Percentiles rank a stretch among this genome's conserved stretches.
Conservation (phyloP, 2,329 filamentous ascomycete species). For the Phialophora expanda region DNA sequence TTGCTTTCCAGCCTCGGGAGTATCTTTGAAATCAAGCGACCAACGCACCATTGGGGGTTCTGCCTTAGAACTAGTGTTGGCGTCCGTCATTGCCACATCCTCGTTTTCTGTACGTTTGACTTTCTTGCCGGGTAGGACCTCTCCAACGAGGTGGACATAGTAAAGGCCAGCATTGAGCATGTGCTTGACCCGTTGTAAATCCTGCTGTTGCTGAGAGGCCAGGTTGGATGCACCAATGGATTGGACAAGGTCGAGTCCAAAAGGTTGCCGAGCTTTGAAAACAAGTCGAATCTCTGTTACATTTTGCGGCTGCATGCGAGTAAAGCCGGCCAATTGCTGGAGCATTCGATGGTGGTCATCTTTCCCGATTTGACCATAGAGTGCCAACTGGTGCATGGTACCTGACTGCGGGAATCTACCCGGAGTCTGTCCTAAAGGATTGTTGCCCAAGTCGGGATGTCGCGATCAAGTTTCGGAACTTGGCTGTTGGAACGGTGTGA, state of each 20-base stretch:
- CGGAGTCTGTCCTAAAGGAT: background rate
- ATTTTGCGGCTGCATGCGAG: constrained; percentile 64
- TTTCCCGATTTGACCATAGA: constrained; percentile 64
- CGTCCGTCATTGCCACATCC: constrained; percentile 26
- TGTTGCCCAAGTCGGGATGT: background rate
- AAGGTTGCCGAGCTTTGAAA: constrained; percentile 61
- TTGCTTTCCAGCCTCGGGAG: constrained; percentile 58
- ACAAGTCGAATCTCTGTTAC: constrained; percentile 62
- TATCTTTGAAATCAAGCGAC: constrained; percentile 56
- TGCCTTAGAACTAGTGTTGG: constrained; percentile 3
- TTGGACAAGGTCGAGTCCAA: constrained; percentile 47
- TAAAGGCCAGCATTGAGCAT: constrained; percentile 59
- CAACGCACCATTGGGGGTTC: constrained; percentile 40
- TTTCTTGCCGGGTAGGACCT: constrained; percentile 38
- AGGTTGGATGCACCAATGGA: constrained; percentile 51
- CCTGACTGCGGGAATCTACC: constrained; percentile 1
- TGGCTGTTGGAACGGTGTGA: background rate
- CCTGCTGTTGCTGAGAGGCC: constrained; percentile 48
- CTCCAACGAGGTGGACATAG: constrained; percentile 59
- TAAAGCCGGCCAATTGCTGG: constrained; percentile 65
- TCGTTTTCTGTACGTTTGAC: constrained; percentile 12
- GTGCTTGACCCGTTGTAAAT: constrained; percentile 53
- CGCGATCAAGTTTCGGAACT: background rate
- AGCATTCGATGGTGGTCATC: constrained; percentile 65
- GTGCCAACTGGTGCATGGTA: constrained; percentile 66